phyloP scores from a whole-genome alignment of 2,329 filamentous ascomycete genomes.

The Beauveria sp. region DNA sequence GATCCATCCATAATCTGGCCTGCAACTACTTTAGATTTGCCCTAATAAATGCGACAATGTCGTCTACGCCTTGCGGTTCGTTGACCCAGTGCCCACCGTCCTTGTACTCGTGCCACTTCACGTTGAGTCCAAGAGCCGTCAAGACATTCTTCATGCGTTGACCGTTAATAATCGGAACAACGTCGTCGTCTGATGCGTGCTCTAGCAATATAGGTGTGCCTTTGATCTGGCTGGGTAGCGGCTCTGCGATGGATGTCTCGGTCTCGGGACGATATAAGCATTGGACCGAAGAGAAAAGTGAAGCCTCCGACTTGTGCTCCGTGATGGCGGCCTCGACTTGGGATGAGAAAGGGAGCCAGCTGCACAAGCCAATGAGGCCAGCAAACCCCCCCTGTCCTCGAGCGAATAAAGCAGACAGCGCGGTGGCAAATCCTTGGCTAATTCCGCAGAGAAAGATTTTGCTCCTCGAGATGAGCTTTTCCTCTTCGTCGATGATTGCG shows the following conservation, averaged over 20 bases:
- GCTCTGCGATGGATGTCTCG: background rate
- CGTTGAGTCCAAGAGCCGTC: background rate
- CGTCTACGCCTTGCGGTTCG: conserved; percentile 3
- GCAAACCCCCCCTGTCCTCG: background rate
- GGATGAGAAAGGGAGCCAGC: background rate
- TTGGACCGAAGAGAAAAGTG: background rate
- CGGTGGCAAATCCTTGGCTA: conserved; percentile 3
- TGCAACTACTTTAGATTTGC: background rate
- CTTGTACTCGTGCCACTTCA: background rate
- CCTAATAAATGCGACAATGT: background rate
- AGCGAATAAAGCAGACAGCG: background rate
- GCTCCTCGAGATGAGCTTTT: background rate
- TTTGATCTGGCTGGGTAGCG: background rate
- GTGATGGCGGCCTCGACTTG: background rate
- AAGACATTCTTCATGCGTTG: background rate
- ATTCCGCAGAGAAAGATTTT: conserved; percentile 1
- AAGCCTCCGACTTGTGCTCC: background rate
- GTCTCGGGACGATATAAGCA: background rate
- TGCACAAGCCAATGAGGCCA: background rate
- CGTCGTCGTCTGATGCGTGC: background rate
- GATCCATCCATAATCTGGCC: too few species aligned
- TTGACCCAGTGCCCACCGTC: conserved; percentile 2
- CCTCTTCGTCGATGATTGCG: background rate
- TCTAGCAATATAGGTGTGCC: background rate
- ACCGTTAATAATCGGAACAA: background rate